phyloP scores from a whole-genome alignment of 371 early-diverging fungal species.

The Lichtheimia corymbifera region DNA sequence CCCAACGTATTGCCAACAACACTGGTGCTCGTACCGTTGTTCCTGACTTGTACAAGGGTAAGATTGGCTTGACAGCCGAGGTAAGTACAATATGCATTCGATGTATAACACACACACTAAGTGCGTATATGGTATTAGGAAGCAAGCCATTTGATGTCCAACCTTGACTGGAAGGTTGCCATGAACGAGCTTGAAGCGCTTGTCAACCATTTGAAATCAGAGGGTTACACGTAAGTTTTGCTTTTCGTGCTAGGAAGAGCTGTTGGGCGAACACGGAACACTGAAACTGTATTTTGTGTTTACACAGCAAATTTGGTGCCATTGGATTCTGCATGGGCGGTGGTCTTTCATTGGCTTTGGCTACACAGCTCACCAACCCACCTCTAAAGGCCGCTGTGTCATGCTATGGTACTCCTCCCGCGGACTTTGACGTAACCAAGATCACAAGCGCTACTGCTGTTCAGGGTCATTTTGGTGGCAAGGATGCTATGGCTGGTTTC shows the following conservation, averaged over 20 bases:
- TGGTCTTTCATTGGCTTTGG: constrained; percentile 44
- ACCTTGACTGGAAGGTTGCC: constrained; percentile 47
- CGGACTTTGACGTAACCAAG: constrained; percentile 34
- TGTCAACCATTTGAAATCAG: constrained; percentile 7
- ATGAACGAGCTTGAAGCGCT: constrained; percentile 33
- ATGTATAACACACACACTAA: not conserved
- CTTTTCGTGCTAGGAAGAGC: not conserved
- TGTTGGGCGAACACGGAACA: not conserved
- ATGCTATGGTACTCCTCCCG: constrained; percentile 52
- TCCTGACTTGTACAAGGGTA: constrained; percentile 56
- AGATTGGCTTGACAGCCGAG: constrained; percentile 40
- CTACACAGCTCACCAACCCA: constrained; percentile 22
- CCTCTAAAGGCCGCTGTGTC: constrained; percentile 44
- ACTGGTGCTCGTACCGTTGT: constrained; percentile 44
- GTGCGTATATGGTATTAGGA: constrained; percentile 17
- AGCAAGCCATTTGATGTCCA: constrained; percentile 51
- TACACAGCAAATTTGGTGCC: constrained; percentile 32
- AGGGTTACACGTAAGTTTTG: constrained; percentile 10
- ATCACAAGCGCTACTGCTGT: constrained; percentile 44
- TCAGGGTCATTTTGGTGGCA: constrained; percentile 52
- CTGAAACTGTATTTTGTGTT: not conserved
- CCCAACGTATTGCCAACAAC: constrained; percentile 48
- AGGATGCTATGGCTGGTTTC: constrained; percentile 43
- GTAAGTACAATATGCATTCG: constrained; percentile 3
- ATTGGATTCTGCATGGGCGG: constrained; percentile 59